Conservation (phyloP, 2,329 filamentous ascomycete genomes). For the Fusarium nodosum region DNA sequence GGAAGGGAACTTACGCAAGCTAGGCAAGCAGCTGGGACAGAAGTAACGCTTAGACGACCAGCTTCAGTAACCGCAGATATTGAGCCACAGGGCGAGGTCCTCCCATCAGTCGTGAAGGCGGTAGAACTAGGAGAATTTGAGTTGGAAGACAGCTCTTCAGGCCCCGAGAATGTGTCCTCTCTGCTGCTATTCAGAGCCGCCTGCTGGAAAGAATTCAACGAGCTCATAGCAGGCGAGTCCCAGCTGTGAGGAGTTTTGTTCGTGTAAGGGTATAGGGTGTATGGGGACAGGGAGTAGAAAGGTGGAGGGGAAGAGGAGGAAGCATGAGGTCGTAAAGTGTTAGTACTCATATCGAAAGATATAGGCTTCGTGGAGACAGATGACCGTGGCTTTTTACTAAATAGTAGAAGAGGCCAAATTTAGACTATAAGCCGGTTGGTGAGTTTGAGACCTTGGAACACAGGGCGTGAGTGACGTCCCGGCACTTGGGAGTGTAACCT, state of each 20-base stretch:
- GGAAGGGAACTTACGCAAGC: conserved; percentile 63
- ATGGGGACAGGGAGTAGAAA: conserved; percentile 31
- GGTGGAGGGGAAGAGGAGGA: conserved; percentile 28
- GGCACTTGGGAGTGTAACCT: conserved; percentile 19
- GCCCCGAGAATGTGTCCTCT: conserved; percentile 33
- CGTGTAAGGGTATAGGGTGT: conserved; percentile 37
- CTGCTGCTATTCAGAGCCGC: conserved; percentile 12
- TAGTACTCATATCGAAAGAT: conserved; percentile 23
- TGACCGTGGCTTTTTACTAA: conserved; percentile 2
- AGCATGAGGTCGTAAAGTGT: conserved; percentile 23
- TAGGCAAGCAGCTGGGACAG: conserved; percentile 65
- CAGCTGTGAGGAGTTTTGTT: conserved; percentile 31
- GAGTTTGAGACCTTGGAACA: conserved; percentile 3
- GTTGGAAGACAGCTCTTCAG: conserved; percentile 40
- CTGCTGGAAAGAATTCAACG: conserved; percentile 21
- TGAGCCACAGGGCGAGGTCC: conserved; percentile 36
- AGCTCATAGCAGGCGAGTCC: conserved; percentile 38
- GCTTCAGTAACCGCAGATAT: conserved; percentile 38
- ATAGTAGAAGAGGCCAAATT: conserved; percentile 4
- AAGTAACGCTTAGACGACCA: conserved; percentile 54
- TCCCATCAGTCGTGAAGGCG: conserved; percentile 27
- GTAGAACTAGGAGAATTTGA: conserved; percentile 48
- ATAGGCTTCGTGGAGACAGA: conserved; percentile 26
- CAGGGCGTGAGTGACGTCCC: conserved; percentile 13
- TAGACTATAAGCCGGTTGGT: conserved; percentile 11